phyloP scores from a whole-genome alignment of 306 rosid species.

The Vicia sativa region DNA sequence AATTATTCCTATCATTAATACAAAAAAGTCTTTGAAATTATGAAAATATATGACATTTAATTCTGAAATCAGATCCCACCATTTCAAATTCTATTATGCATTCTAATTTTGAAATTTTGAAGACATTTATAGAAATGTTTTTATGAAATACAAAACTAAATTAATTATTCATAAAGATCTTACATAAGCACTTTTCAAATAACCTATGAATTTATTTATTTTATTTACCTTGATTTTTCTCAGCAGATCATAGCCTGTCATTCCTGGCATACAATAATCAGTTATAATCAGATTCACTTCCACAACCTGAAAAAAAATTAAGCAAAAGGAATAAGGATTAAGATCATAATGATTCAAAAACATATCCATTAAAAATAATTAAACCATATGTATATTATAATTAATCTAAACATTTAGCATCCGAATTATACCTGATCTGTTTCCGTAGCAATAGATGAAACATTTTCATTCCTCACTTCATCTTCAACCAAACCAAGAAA shows the following conservation, averaged over 20 bases:
- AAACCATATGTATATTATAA: neutral
- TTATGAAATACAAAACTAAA: constrained; percentile 7
- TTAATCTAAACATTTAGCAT: neutral
- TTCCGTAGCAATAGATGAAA: constrained; percentile 39
- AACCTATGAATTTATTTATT: constrained; percentile 36
- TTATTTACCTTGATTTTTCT: constrained; percentile 70
- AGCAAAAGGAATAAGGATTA: constrained; percentile 22
- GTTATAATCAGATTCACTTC: constrained; percentile 82
- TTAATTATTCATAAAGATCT: constrained; percentile 1
- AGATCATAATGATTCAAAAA: constrained; percentile 28
- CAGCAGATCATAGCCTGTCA: constrained; percentile 88
- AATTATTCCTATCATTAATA: neutral
- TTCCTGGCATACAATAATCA: constrained; percentile 93
- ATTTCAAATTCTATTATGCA: constrained; percentile 11
- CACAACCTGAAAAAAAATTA: constrained; percentile 47
- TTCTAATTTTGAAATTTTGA: constrained; percentile 18
- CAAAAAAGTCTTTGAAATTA: neutral
- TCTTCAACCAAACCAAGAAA: constrained; percentile 69
- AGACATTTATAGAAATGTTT: neutral
- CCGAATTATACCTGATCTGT: constrained; percentile 50
- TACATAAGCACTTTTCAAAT: neutral
- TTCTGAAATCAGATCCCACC: constrained; percentile 2
- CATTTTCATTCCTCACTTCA: constrained; percentile 40
- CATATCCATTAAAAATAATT: neutral
- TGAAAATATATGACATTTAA: constrained; percentile 25